Evolutionary conservation across 257 asterid species (phyloP).

Genomic region (Anisodus tanguticus): DNA sequence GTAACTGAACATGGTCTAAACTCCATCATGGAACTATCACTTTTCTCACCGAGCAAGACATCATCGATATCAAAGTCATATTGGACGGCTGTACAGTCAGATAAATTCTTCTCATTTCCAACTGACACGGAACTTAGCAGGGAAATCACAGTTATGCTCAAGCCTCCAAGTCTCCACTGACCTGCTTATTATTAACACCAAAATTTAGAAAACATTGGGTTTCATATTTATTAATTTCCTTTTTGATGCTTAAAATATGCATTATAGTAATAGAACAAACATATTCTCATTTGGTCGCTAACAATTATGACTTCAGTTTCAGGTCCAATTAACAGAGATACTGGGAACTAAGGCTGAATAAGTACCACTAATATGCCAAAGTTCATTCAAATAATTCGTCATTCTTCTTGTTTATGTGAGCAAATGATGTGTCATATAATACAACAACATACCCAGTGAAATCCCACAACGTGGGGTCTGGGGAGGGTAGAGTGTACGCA

Average conservation of each 20-base stretch:
- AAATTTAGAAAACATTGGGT: neutral
- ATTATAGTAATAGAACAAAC: neutral
- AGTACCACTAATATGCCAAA: neutral
- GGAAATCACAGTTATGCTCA: slow-evolving; percentile 50
- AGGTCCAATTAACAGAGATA: neutral
- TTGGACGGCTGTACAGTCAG: slow-evolving; percentile 39
- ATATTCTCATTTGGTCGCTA: neutral
- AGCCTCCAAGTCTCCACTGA: slow-evolving; percentile 78
- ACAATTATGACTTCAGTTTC: neutral
- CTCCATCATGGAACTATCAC: slow-evolving; percentile 73
- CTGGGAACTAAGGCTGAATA: neutral
- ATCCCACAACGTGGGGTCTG: too few species aligned
- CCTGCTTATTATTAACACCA: slow-evolving; percentile 46
- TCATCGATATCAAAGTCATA: slow-evolving; percentile 66
- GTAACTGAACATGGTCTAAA: slow-evolving; percentile 60
- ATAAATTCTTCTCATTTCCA: slow-evolving; percentile 41
- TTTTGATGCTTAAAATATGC: neutral
- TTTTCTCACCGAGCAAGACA: slow-evolving; percentile 71
- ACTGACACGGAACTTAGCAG: slow-evolving; percentile 33
- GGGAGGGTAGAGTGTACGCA: too few species aligned
- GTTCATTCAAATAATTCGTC: neutral
- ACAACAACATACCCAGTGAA: too few species aligned
- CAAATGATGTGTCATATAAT: neutral
- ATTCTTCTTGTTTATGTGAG: neutral
- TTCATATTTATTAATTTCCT: neutral